Evolutionary conservation across 169 alveolate genomes (phyloP), one percentile per base, ranked within the genome.

Genomic region (Besnoitia besnoiti): DNA sequence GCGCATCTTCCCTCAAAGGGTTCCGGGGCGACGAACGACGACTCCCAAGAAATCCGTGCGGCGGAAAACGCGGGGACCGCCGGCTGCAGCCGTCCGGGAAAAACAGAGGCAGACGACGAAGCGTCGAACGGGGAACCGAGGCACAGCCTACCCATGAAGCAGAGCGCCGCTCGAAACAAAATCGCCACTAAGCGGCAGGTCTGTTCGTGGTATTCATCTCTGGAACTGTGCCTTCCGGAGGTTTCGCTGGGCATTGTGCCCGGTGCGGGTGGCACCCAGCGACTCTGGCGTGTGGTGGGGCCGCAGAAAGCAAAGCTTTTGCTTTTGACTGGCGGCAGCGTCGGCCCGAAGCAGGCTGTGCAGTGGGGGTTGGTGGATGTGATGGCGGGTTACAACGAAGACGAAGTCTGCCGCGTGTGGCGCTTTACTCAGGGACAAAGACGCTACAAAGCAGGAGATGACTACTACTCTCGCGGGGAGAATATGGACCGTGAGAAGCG

Each of bases 221-320:
- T 67, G 39, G 80, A 33, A n/a, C 42, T 97, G 7, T 97, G 97
- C 37, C 94, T 97, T 8, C 98, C 98, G 79, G 98, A 97, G 85
- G 96, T 97, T 40, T 92, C 96, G 0, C 89, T 97, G 46, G 98
- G 97, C n/a, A 96, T 96, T 27, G 96, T 97, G 50, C 98, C 98
- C 19, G 98, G 98, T 19, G 98, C 98, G 46, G 98, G 98, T 21
- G 98, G 98, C 30, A 96, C 98, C 8, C 95, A 96, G 85, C 85
- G 97, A 47, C 91, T 97, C 19, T 94, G 97, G 14, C 93, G 97
- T 87, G 59, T 96, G 0, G 94, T 97, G 44, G 98, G 98, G 21
- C 73, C 91, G 37, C 97, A 97, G 14, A 94, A 91, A 79, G 98
- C 99, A 0, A 97, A 97, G 87, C 97, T 96, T 90, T 94, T 97